A percentile compares a stretch with the other conserved stretches of the same genome.
phyloP scores from a whole-genome alignment of 305 asterid species.

The Fraxinus albicans region DNA sequence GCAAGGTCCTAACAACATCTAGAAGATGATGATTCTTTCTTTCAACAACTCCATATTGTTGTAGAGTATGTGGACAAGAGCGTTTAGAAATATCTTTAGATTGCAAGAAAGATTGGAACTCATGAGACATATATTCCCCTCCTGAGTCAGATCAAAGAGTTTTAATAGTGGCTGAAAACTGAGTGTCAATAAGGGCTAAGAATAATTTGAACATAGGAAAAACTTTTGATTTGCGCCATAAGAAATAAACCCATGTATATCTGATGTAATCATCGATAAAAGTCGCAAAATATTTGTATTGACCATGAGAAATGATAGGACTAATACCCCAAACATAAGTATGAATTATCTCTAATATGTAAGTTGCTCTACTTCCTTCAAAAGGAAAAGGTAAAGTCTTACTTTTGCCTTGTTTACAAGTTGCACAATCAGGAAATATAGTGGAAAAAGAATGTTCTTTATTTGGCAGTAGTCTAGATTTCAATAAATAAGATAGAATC shows the following conservation, averaged over 20 bases:
- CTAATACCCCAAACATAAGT: background rate
- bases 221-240: background rate
- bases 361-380: background rate
- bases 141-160: background rate
- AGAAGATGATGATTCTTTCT: background rate
- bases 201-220: background rate
- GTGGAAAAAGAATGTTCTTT: background rate
- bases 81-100: background rate
- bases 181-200: background rate
- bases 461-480: background rate
- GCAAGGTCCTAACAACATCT: too few relatives aligned
- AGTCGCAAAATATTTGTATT: background rate
- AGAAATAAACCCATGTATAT: background rate
- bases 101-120: background rate
- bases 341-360: background rate
- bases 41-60: background rate
- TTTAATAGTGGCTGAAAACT: background rate
- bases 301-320: background rate
- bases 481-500: background rate
- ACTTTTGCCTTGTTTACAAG: background rate
- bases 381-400: background rate
- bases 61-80: background rate
- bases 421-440: background rate
- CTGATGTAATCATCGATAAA: background rate
- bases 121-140: background rate